Evolutionary conservation across 2,329 filamentous ascomycete species (phyloP), one percentile per base, ranked within the genome.

Genomic region (Colletotrichum nymphaeae): DNA sequence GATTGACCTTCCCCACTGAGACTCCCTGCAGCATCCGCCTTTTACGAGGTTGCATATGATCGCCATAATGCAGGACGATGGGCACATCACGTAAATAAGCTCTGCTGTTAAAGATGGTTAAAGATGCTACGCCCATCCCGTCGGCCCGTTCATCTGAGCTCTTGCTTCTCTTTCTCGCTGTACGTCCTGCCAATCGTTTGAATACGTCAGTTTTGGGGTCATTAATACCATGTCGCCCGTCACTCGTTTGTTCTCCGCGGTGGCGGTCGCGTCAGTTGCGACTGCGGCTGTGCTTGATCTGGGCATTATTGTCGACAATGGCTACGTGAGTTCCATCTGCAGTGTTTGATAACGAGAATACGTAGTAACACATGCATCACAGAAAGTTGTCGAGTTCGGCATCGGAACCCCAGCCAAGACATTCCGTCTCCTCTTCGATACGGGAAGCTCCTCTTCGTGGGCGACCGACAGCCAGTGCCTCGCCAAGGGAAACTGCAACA

Each of bases 391-490:
- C 42, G 42, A 74, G 28, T 24, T 74, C 37, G 58, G 62, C 2
- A 72, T 80, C 12, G 82, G 82, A 52, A 81, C 79, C 4, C 82
- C 82, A 0, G 49, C 75, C 11, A 75, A 78, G 59, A 74, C 67
- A 0, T 78, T 79, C 68, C 73, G 75, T 1, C 76, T 84, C 5
- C 69, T 77, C 12, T 83, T 82, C 69, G 81, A 83, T 72, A 83
- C 81, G 0, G 82, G 82, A 26, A 83, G 80, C 65, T 67, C 81
- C 1, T 79, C 82, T 0, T 66, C 81, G 1, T 84, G 82, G 81
- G 77, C 82, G 5, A 69, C 81, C 46, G 79, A 80, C 35, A 60
- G 26, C 14, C 35, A 82, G 78, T 73, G 76, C 19, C 42, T 49
- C 78, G 5, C 62, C 22, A 46, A 55, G 19, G 32, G 30, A 1